Evolutionary conservation across 768 basidiomycete genomes (phyloP), one percentile per base, ranked within the genome.

Genomic region (Nidularia pulvinata): DNA sequence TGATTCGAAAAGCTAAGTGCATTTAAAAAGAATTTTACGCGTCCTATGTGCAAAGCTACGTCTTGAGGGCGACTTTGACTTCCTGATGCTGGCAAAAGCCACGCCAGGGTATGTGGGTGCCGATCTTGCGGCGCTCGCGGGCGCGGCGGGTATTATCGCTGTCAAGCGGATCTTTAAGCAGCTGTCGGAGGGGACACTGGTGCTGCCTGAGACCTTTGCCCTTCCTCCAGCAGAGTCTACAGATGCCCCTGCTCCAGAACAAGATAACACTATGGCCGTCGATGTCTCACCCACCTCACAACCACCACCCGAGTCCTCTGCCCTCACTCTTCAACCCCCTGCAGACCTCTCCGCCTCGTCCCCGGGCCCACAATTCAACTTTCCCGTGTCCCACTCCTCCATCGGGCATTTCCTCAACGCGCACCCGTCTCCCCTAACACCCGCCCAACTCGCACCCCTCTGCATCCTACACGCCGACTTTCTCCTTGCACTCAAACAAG

Each of bases 31-130:
- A 63, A 99, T 98, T 52, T 76, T 98, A 4, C 84, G 82, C 3
- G 95, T 97, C 0, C 71, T 96, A 6, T 95, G 88, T 44, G 75
- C 86, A 10, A 95, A 91, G 62, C 79, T 99, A 6, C 83, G 91
- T 22, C 75, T 98, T 7, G 85, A 89, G 16, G 93, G 93, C 11
- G 86, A 94, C 56, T 95, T 98, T 56, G 85, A 99, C 67, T 97
- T 94, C 67, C 65, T 75, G 6, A 79, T 80, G 4, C 78, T 99
- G 4, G 95, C 96, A 16, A 96, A 93, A 69, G 86, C 89, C 1
- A 99, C 96, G 0, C 97, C 97, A 2, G 97, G 97, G 2, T 99
- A 97, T 61, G 95, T 98, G 10, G 95, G 97, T 32, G 97, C 97
- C 0, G 96, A 99, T 73, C 69, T 98, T 33, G 84, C 91, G 0